Percentiles rank a stretch among this genome's conserved stretches.
Evolutionary conservation across 164 flowering plant genomes (phyloP).

Genomic region (Magnolia changhungtana): DNA sequence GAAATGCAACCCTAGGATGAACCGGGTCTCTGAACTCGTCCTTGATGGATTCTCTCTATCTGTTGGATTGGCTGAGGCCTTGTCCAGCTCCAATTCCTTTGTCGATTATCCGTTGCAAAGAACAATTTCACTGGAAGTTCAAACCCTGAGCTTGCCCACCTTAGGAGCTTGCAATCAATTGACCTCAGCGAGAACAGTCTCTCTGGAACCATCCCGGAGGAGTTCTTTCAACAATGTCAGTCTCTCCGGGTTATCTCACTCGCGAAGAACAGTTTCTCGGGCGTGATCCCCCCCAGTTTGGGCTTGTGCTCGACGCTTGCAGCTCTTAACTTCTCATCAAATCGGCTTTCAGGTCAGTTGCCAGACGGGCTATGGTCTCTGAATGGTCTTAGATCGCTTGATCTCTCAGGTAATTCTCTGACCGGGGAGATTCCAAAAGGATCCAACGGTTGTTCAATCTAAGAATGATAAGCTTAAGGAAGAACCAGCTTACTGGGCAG

Average conservation of each 20-base stretch:
- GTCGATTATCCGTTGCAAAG: constrained; percentile 53
- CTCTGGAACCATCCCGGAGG: constrained; percentile 68
- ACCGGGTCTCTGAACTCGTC: constrained; percentile 67
- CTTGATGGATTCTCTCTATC: constrained; percentile 70
- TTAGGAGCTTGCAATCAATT: constrained; percentile 42
- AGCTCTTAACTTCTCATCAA: constrained; percentile 58
- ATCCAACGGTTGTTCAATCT: constrained; percentile 47
- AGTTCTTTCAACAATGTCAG: constrained; percentile 73
- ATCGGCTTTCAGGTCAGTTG: constrained; percentile 64
- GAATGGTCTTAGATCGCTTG: constrained; percentile 58
- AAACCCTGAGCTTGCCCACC: constrained; percentile 45
- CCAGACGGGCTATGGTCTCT: constrained; percentile 66
- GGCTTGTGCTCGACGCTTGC: constrained; percentile 59
- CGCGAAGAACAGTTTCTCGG: constrained; percentile 65
- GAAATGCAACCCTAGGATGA: constrained; percentile 65
- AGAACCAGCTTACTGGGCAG: constrained; percentile 55
- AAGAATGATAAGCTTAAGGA: constrained; percentile 44
- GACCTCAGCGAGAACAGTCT: constrained; percentile 71
- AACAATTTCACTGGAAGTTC: constrained; percentile 73
- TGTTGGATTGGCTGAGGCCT: constrained; percentile 68
- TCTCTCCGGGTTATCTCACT: constrained; percentile 56
- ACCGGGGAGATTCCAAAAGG: constrained; percentile 65
- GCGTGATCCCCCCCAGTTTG: constrained; percentile 60
- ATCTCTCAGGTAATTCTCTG: constrained; percentile 68
- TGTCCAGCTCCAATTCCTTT: constrained; percentile 52